phyloP scores from a whole-genome alignment of 2,329 filamentous ascomycete genomes.

The Botrytis elliptica region DNA sequence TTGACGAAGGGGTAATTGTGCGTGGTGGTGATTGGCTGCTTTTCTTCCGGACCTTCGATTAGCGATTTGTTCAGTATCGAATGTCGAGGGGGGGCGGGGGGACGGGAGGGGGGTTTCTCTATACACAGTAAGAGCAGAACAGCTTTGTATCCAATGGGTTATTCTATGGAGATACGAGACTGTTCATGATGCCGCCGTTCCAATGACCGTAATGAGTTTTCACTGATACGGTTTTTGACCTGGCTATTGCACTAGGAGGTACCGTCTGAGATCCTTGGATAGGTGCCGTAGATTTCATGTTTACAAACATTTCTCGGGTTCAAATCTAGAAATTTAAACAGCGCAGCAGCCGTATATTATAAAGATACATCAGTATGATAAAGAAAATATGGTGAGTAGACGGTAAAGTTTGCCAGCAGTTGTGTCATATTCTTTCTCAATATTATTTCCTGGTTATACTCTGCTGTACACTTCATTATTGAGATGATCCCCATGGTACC shows the following conservation, averaged over 20 bases:
- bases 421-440: not conserved
- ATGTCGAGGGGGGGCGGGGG: not conserved
- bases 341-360: not conserved
- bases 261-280: not conserved
- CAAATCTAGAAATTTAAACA: not conserved
- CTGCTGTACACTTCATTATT: too few species aligned
- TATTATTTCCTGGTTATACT: not conserved
- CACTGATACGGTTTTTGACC: too few species aligned
- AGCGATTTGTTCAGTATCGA: not conserved
- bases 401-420: not conserved
- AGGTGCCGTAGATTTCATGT: not conserved
- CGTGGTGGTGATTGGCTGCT: too few species aligned
- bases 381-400: not conserved
- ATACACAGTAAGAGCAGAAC: too few species aligned
- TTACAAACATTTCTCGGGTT: not conserved
- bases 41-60: not conserved
- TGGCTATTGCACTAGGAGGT: too few species aligned
- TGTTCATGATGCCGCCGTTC: not conserved
- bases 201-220: not conserved
- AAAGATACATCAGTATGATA: not conserved
- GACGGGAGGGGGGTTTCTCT: too few species aligned
- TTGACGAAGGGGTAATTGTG: not conserved
- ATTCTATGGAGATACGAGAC: not conserved
- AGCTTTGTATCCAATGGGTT: not conserved
- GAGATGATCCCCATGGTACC: not conserved